Evolutionary conservation across 225 moss, liverwort and hornwort genomes (phyloP), one percentile per base, ranked within the genome.

Genomic region (Asterella californica): DNA sequence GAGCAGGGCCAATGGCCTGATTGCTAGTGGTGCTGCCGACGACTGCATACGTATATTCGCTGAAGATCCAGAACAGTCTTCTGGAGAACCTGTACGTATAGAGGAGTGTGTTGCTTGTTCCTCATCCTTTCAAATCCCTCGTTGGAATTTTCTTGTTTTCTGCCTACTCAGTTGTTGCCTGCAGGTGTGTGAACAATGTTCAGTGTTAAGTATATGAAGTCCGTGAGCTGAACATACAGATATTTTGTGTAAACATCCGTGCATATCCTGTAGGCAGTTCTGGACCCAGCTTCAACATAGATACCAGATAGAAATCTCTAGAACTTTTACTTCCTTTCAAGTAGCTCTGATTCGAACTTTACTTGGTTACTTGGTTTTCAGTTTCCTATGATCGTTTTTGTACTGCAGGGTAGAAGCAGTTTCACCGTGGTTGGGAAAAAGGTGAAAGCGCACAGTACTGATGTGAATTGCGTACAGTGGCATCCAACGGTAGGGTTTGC

Each of bases 381-480:
- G 14, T 71, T 33, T 47, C 52, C 14, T 21, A n/a, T 60, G 37
- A 42, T 18, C 38, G 61, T 46, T 38, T 60, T 37, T 37, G 15
- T 69, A 21, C 52, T 75, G 70, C 86, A 90, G 87, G 91, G 81
- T 52, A 84, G 80, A 24, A 80, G 32, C 78, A 76, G 84, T 52
- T 83, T 87, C 74, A 81, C 84, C 21, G 83, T 99, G 88, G 87
- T 93, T 59, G 84, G 79, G 52, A 99, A 95, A 77, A 82, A 84
- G 78, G 90, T 88, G 84, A 90, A 95, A 68, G 92, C 99, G 60
- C 99, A 99, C 84, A 62, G 83, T 42, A 87, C 93, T 76, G 99
- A 99, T 86, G 86, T 99, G 81, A 99, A 99, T 79, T 91, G 88
- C 79, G 93, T 99, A 72, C 88, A 87, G 78, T 99, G 99, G 99